phyloP scores from a whole-genome alignment of 352 stramenopile genomes.

The Phytophthora rubi region DNA sequence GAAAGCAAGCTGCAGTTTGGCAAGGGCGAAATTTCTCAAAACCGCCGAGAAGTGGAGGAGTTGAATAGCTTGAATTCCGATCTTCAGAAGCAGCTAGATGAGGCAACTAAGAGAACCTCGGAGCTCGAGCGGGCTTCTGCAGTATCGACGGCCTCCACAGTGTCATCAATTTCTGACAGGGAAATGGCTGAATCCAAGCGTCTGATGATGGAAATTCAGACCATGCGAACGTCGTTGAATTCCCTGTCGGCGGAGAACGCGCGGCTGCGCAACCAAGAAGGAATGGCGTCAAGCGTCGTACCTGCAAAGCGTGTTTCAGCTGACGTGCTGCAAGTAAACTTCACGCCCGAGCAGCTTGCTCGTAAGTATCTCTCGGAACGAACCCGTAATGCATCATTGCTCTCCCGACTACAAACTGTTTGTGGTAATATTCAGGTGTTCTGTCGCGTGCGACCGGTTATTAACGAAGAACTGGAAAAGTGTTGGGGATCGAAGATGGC shows the following conservation, averaged over 20 bases:
- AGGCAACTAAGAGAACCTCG: slow-evolving; percentile 49
- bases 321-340: slow-evolving; percentile 72
- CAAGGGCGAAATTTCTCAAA: slow-evolving; percentile 56
- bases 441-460: slow-evolving; percentile 90
- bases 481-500: slow-evolving; percentile 56
- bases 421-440: slow-evolving; percentile 96
- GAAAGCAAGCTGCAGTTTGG: slow-evolving; percentile 54
- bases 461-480: slow-evolving; percentile 74
- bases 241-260: slow-evolving; percentile 67
- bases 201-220: slow-evolving; percentile 62
- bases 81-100: slow-evolving; percentile 60
- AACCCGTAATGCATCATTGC: slow-evolving; percentile 75
- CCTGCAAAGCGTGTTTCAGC: slow-evolving; percentile 68
- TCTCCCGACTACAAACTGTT: slow-evolving; percentile 85
- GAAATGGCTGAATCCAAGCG: slow-evolving; percentile 38
- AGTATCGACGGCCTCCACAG: slow-evolving; percentile 42
- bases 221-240: slow-evolving; percentile 54
- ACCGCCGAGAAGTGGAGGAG: slow-evolving; percentile 62
- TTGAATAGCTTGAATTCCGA: slow-evolving; percentile 55
- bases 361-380: slow-evolving; percentile 90
- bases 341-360: slow-evolving; percentile 70
- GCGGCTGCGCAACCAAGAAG: slow-evolving; percentile 57
- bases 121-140: slow-evolving; percentile 53
- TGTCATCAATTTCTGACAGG: slow-evolving; percentile 36
- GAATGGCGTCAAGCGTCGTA: slow-evolving; percentile 36